These are phyloP conservation scores for Apiospora pterosperma DNA, from an alignment of 2,329 filamentous ascomycete genomes.

Conservation along the genomic window DNA sequence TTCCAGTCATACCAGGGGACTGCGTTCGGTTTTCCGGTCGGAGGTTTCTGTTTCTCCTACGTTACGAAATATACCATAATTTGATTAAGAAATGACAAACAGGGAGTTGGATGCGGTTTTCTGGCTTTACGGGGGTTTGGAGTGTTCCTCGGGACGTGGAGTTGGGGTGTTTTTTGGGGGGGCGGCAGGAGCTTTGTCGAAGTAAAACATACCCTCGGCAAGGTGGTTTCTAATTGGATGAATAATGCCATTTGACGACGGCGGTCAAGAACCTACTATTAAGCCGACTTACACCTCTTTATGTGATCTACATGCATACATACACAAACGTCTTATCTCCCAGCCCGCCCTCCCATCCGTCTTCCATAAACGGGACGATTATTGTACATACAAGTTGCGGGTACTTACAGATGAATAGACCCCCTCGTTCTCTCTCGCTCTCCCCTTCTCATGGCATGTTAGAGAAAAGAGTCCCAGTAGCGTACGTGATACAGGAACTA, in stretches of 20 bases:
- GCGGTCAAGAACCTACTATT: background rate
- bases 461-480: no score
- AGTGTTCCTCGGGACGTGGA: constrained; percentile 11
- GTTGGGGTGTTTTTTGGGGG: constrained; percentile 12
- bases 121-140: background rate
- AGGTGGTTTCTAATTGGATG: background rate
- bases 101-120: background rate
- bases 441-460: background rate
- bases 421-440: background rate
- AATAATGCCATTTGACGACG: background rate
- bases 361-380: constrained; percentile 10
- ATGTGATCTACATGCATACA: background rate
- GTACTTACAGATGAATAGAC: background rate
- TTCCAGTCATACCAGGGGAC: background rate
- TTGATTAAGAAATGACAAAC: background rate
- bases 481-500: no score
- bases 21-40: background rate
- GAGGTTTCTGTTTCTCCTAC: background rate
- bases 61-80: background rate
- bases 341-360: background rate
- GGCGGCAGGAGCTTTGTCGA: background rate
- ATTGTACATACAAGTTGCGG: constrained; percentile 6
- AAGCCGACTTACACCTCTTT: background rate
- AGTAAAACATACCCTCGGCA: background rate
- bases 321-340: background rate